phyloP scores from a whole-genome alignment of 73 alveolate species.

The Paramecium primaurelia region DNA sequence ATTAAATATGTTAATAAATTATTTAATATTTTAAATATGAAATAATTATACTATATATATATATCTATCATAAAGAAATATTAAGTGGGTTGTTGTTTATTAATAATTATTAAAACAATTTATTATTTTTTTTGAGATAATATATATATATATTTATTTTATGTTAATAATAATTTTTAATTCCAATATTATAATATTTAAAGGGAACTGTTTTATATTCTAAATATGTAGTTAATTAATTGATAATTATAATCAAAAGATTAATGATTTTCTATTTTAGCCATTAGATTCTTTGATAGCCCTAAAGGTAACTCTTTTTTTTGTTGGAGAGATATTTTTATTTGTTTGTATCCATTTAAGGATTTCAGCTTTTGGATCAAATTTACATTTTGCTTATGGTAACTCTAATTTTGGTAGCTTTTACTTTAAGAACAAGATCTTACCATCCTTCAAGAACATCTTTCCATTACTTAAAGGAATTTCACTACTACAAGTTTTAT shows the following conservation, averaged over 20 bases:
- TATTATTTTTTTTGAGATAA: too few species aligned
- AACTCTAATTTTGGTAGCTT: neutral
- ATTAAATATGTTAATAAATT: neutral
- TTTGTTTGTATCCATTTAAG: neutral
- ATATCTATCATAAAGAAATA: neutral
- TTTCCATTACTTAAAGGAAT: neutral
- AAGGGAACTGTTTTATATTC: neutral
- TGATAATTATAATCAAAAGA: neutral
- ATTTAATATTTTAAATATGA: neutral
- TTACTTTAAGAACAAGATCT: neutral
- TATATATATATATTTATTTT: too few species aligned
- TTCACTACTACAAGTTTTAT: neutral
- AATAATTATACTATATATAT: too few species aligned
- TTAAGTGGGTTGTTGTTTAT: too few species aligned
- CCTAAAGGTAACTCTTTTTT: neutral
- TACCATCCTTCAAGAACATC: neutral
- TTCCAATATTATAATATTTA: neutral
- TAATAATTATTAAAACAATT: too few species aligned
- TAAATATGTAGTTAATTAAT: neutral
- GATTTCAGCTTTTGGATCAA: neutral
- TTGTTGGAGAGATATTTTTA: neutral
- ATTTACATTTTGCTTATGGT: neutral
- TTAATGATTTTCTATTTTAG: neutral
- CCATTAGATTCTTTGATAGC: neutral
- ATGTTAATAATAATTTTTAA: too few species aligned